Evolutionary conservation across 805 yeast genomes (phyloP).

Genomic region (Vanderwaltozyma verrucispora): DNA sequence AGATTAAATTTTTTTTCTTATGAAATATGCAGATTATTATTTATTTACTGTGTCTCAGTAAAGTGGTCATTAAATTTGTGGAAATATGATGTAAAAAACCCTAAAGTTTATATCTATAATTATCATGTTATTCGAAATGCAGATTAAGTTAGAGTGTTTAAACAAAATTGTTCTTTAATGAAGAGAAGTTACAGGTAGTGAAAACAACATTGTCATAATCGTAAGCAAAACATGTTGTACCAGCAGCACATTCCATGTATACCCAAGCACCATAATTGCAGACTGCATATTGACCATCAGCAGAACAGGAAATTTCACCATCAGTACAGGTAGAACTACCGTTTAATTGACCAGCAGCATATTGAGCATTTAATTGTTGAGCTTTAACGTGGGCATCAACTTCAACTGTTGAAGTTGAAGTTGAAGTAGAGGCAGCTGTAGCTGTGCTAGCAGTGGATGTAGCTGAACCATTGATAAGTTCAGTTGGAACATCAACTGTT

Average conservation of each 20-base stretch:
- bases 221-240: constrained; percentile 53
- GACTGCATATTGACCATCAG: constrained; percentile 42
- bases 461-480: not conserved
- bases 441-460: constrained; percentile 4
- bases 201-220: constrained; percentile 33
- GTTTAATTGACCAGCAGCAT: constrained; percentile 32
- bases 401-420: constrained; percentile 7
- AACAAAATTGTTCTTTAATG: constrained; percentile 23
- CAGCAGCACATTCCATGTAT: constrained; percentile 44
- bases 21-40: too few relatives aligned
- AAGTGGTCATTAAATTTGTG: too few relatives aligned
- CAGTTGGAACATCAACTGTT: not conserved
- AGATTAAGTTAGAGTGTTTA: constrained; percentile 13
- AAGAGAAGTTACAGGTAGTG: constrained; percentile 39
- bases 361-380: constrained; percentile 36
- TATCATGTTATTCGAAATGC: not conserved
- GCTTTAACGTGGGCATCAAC: constrained; percentile 34
- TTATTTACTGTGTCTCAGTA: too few relatives aligned
- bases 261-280: constrained; percentile 55
- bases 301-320: constrained; percentile 44
- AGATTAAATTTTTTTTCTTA: too few relatives aligned
- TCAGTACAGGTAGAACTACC: constrained; percentile 38
- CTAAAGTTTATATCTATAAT: too few relatives aligned
- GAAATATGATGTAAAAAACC: too few relatives aligned
- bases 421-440: constrained; percentile 3